These are phyloP conservation scores for Leptomonas seymouri DNA, from an alignment of 208 protist genomes.

Conservation along the genomic window DNA sequence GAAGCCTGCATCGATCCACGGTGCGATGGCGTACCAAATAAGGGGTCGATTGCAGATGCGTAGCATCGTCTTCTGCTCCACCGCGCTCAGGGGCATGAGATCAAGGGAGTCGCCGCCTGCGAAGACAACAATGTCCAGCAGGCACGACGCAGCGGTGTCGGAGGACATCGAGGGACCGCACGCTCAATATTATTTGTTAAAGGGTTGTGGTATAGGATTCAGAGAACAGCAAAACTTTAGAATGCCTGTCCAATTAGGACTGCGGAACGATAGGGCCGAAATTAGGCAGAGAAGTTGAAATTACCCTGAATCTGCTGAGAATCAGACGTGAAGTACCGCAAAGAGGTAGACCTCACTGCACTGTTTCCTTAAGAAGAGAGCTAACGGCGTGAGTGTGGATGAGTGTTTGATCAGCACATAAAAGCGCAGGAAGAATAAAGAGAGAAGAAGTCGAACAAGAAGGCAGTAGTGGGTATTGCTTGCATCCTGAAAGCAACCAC, in stretches of 20 bases:
- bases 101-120: conserved; percentile 58
- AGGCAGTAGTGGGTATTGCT: background rate
- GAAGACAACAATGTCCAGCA: conserved; percentile 87
- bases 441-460: background rate
- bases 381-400: background rate
- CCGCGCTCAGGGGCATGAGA: conserved; percentile 57
- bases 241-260: too few relatives aligned
- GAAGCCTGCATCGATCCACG: conserved; percentile 76
- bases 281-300: too few relatives aligned
- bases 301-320: too few relatives aligned
- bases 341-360: too few relatives aligned
- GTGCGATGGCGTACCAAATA: conserved; percentile 83
- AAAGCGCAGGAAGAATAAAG: background rate
- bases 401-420: background rate
- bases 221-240: too few relatives aligned
- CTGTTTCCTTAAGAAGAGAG: too few relatives aligned
- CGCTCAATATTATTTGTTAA: background rate
- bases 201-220: too few relatives aligned
- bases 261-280: too few relatives aligned
- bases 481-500: background rate
- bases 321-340: too few relatives aligned
- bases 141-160: conserved; percentile 34
- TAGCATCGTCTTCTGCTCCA: conserved; percentile 76
- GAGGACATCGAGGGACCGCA: conserved; percentile 5
- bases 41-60: conserved; percentile 76